Evolutionary conservation across 176 grass and related monocot species (phyloP).

Genomic region (Secale cereale): DNA sequence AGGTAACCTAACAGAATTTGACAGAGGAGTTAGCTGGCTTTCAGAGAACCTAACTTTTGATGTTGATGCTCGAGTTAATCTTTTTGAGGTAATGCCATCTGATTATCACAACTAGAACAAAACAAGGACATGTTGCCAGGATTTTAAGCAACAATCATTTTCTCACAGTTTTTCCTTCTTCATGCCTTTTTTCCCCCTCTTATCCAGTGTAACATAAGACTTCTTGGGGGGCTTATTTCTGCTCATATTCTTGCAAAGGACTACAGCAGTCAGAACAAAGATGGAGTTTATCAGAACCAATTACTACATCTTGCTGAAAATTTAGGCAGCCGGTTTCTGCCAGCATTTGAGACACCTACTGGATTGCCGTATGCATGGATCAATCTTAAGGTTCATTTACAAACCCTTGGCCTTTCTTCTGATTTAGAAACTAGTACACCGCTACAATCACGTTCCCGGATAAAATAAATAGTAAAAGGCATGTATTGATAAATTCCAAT

Average conservation of each 20-base stretch:
- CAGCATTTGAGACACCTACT: conserved; percentile 95
- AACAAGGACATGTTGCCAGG: conserved; percentile 7
- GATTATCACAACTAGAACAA: neutral
- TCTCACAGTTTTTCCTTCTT: neutral
- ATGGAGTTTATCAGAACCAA: conserved; percentile 74
- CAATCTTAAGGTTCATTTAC: conserved; percentile 73
- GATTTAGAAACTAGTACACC: neutral
- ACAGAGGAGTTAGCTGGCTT: conserved; percentile 83
- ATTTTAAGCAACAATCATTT: conserved; percentile 22
- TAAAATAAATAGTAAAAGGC: conserved; percentile 4
- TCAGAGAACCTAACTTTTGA: conserved; percentile 90
- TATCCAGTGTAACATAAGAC: conserved; percentile 92
- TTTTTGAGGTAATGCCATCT: conserved; percentile 75
- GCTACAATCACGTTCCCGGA: neutral
- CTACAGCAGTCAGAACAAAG: conserved; percentile 50
- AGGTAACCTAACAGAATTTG: conserved; percentile 96
- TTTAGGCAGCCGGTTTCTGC: conserved; percentile 76
- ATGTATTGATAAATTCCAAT: neutral
- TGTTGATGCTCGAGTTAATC: conserved; percentile 90
- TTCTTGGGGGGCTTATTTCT: conserved; percentile 98
- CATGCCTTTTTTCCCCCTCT: conserved; percentile 18
- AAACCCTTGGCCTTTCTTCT: conserved; percentile 22
- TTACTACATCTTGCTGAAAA: conserved; percentile 84
- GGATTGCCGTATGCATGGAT: conserved; percentile 98
- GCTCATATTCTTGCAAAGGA: conserved; percentile 95